Base-by-base conservation (phyloP, 2,329 filamentous ascomycete genomes). In the Orbilia oligospora region DNA sequence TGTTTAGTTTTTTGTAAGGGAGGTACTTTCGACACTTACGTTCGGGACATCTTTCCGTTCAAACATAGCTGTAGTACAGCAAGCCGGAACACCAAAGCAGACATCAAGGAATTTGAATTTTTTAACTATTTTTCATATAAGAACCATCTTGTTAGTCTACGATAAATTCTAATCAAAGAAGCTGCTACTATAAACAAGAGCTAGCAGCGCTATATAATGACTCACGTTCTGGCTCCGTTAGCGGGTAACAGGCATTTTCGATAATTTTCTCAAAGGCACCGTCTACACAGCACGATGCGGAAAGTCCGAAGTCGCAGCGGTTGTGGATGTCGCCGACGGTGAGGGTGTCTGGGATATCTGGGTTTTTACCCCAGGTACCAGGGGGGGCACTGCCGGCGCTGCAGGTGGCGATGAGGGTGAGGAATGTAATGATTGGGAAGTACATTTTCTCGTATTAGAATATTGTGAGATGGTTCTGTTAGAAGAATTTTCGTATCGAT, bases 251-350 rank as follows among this genome's bases (percentile, higher is more conserved):
- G 9, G 18, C 36, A 9, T 14, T 20, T 9, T 61, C 18, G 10
- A 20, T 61, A 14, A 20, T 18, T 18, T 27, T 44, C 5, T 41
- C 36, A 9, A 61, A 33, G 12, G 56, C 53, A 27, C 44, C 36
- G 10, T 9, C 36, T 4, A 1, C 8, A 10, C 56, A 61, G n/a
- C 56, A 61, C 4, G 36, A 24, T 2, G 44, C 16, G 1, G 56
- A 44, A 27, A 61, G 56, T 5, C 36, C 56, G 9, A 61, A 44
- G 20, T 61, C 56, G 36, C 56, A 61, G 33, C 8, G 33, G 8
- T 27, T 27, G 56, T 18, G 5, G 2, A 44, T 9, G 1, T 61
- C 56, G 22, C 36, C 56, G 36, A 61, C 9, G 3, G 56, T 61
- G 36, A 61, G 3, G 20, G 10, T n/a, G 14, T 14, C 20, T 12